Conservation (phyloP, 2,329 filamentous ascomycete species). For the Penicillium italicum region DNA sequence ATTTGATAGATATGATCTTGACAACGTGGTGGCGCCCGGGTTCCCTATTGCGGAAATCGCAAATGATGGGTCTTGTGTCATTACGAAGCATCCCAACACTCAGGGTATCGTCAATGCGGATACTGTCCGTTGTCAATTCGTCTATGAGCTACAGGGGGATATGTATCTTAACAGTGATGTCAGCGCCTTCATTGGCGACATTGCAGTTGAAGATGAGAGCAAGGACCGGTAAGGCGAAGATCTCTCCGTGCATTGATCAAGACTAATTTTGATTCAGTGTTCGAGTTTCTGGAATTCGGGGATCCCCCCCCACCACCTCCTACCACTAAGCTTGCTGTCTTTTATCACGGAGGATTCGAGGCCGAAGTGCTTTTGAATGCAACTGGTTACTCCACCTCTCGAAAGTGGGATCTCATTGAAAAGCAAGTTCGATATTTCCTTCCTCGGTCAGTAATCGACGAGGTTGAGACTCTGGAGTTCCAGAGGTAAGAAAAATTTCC, state of each 20-base stretch:
- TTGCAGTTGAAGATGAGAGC: slow-evolving; percentile 38
- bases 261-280: too few species aligned
- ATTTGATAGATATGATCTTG: slow-evolving; percentile 39
- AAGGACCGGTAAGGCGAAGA: slow-evolving; percentile 31
- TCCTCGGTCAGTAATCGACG: slow-evolving; percentile 36
- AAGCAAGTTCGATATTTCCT: slow-evolving; percentile 47
- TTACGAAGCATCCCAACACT: slow-evolving; percentile 48
- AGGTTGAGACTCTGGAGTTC: slow-evolving; percentile 53
- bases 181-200: slow-evolving; percentile 40
- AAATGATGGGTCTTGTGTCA: slow-evolving; percentile 44
- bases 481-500: too few species aligned
- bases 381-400: slow-evolving; percentile 46
- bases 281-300: slow-evolving; percentile 41
- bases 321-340: slow-evolving; percentile 54
- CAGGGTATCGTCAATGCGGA: slow-evolving; percentile 43
- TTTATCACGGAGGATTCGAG: slow-evolving; percentile 50
- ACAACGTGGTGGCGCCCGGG: slow-evolving; percentile 43
- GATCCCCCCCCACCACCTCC: slow-evolving; percentile 48
- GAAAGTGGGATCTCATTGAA: slow-evolving; percentile 52
- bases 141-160: slow-evolving; percentile 51
- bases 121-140: slow-evolving; percentile 47
- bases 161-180: slow-evolving; percentile 50
- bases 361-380: slow-evolving; percentile 46
- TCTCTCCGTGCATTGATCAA: too few species aligned
- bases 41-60: slow-evolving; percentile 52